Base-by-base conservation (phyloP, 768 basidiomycete species). In the Pisolithus albus region DNA sequence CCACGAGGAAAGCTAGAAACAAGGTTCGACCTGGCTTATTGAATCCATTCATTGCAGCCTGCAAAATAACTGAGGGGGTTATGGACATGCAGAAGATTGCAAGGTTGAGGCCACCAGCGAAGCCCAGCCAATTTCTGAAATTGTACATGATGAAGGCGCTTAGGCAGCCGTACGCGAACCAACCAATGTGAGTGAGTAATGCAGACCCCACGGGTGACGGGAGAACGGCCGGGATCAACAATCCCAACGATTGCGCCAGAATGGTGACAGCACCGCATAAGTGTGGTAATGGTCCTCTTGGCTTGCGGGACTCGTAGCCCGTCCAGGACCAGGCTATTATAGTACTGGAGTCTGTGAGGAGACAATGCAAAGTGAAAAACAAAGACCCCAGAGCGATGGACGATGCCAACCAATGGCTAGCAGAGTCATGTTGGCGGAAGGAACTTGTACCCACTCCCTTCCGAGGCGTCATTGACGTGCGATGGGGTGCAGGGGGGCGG, bases 241-340 rank as follows among this genome's bases (percentile, higher is more conserved):
- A 62, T 3, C 86, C 89, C 6, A 82, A 32, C 3, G 72, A 74
- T 61, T 87, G 82, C 1, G 79, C 77, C 19, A 82, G 60, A 32
- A 91, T 71, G 13, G 88, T 88, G 44, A 88, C 64, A 0, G 78
- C 75, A n/a, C 81, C 82, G 59, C 86, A 82, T 5, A 86, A 65
- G 58, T 86, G 80, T 7, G 89, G 84, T 2, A 85, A 64, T 2
- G 91, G 91, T 0, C 91, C 91, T 46, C 70, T 77, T 32, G 82
- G 76, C 4, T 62, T 61, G 36, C 76, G 69, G 41, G 84, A 71
- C 19, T 81, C 77, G 56, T 84, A 93, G n/a, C 91, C 91, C 0
- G 88, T 86, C 91, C 91, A 94, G 2, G 87, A 84, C 86, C 88
- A 92, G 18, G 88, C 81, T 52, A 92, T 75, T 42, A 92, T 76